These are phyloP conservation scores for Lentinus tigrinus DNA, from an alignment of 768 basidiomycete genomes.

Conservation along the genomic window DNA sequence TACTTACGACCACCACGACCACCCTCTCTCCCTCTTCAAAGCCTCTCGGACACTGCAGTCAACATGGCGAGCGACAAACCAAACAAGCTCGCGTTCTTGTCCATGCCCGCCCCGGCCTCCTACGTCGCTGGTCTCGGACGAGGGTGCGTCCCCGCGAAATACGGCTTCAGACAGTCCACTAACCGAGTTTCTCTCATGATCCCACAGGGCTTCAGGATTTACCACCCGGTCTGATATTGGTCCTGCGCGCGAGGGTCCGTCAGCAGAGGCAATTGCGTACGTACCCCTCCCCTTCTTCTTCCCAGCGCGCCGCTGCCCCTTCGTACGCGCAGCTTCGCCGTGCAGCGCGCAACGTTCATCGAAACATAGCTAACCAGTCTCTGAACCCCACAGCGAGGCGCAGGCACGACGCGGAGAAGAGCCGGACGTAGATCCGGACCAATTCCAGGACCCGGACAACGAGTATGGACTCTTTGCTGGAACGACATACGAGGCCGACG, in stretches of 20 bases:
- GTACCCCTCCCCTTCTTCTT: slow-evolving; percentile 28
- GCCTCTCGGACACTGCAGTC: neutral
- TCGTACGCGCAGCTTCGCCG: no score
- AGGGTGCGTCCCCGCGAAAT: slow-evolving; percentile 57
- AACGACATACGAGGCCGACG: slow-evolving; percentile 94
- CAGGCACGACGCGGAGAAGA: slow-evolving; percentile 87
- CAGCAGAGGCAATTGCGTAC: slow-evolving; percentile 86
- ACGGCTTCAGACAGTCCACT: neutral
- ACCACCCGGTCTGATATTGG: slow-evolving; percentile 99
- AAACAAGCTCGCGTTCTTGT: slow-evolving; percentile 84
- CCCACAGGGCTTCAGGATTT: slow-evolving; percentile 85
- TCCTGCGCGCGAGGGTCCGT: slow-evolving; percentile 93
- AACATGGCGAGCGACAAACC: slow-evolving; percentile 54
- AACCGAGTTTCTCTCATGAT: neutral
- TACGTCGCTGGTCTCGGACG: slow-evolving; percentile 99
- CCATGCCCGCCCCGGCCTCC: slow-evolving; percentile 92
- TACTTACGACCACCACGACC: no score
- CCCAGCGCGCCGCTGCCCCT: no score
- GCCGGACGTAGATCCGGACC: slow-evolving; percentile 82
- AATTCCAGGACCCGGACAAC: slow-evolving; percentile 96
- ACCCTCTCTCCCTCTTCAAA: no score
- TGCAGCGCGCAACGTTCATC: neutral
- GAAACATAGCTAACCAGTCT: slow-evolving; percentile 7
- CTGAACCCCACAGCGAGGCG: slow-evolving; percentile 63
- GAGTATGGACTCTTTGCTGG: slow-evolving; percentile 95